A percentile compares a stretch with the other conserved stretches of the same genome.
Conservation (phyloP, 805 yeast genomes). For the Torulaspora indica region DNA sequence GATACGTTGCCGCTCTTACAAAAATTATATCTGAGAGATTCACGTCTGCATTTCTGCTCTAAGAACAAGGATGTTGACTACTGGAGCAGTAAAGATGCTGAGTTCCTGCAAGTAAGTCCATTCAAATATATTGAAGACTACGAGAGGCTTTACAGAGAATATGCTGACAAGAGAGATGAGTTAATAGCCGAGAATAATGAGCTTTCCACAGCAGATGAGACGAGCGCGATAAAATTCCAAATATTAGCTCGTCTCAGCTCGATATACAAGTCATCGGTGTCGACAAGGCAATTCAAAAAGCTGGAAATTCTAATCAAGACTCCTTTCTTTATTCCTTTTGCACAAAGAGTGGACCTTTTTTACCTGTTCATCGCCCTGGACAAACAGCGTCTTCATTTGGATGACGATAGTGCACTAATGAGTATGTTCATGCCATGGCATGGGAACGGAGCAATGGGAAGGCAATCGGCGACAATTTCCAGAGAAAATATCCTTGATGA, state of each 20-base stretch:
- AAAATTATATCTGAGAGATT: slow-evolving; percentile 31
- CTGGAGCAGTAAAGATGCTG: slow-evolving; percentile 28
- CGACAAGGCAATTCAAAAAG: slow-evolving; percentile 31
- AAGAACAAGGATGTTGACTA: slow-evolving; percentile 12
- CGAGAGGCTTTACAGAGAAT: slow-evolving; percentile 26
- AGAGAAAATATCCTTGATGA: slow-evolving; percentile 71
- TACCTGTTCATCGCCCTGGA: slow-evolving; percentile 59
- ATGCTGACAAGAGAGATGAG: slow-evolving; percentile 14
- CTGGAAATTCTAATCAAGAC: slow-evolving; percentile 53
- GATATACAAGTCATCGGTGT: slow-evolving; percentile 22
- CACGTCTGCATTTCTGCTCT: slow-evolving; percentile 27
- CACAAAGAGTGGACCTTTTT: slow-evolving; percentile 67
- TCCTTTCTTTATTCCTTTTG: slow-evolving; percentile 80
- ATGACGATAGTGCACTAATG: slow-evolving; percentile 20
- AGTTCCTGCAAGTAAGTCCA: slow-evolving; percentile 20
- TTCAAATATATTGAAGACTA: slow-evolving; percentile 25
- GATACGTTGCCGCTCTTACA: slow-evolving; percentile 20
- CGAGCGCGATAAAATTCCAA: slow-evolving; percentile 13
- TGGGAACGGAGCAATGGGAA: slow-evolving; percentile 12
- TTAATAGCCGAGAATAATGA: slow-evolving; percentile 28
- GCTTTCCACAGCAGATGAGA: slow-evolving; percentile 36
- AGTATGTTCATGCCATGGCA: slow-evolving; percentile 18
- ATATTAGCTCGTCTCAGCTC: slow-evolving; percentile 19
- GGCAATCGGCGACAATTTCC: slow-evolving; percentile 50
- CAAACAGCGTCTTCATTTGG: slow-evolving; percentile 31